These are phyloP conservation scores for Neofusicoccum ribis DNA, from an alignment of 2,329 filamentous ascomycete species.

Conservation along the genomic window DNA sequence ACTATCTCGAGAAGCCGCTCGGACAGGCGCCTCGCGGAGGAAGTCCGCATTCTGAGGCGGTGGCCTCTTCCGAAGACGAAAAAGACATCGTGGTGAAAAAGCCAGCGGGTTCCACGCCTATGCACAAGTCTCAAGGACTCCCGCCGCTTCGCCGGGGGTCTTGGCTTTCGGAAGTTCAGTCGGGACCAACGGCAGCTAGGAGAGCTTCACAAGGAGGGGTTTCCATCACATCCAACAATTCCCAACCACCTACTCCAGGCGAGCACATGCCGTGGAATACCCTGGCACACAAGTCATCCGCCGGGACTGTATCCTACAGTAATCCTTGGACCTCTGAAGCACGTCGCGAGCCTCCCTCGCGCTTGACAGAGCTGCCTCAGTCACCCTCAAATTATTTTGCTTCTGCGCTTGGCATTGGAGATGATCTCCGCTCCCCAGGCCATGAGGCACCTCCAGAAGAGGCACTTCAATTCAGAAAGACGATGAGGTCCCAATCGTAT, in stretches of 20 bases:
- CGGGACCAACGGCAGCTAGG: constrained; percentile 42
- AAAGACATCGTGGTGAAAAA: constrained; percentile 50
- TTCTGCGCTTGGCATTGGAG: not conserved
- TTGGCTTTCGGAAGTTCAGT: constrained; percentile 82
- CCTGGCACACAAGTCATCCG: constrained; percentile 34
- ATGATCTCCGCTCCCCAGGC: constrained; percentile 14
- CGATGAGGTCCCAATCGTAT: constrained; percentile 93
- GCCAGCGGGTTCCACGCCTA: constrained; percentile 16
- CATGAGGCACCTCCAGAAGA: constrained; percentile 10
- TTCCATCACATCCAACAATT: constrained; percentile 75
- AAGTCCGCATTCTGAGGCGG: constrained; percentile 89
- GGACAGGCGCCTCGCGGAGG: constrained; percentile 15
- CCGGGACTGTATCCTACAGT: constrained; percentile 46
- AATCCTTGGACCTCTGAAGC: constrained; percentile 28
- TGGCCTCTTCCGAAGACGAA: constrained; percentile 95
- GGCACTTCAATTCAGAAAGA: constrained; percentile 55
- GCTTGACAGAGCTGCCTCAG: constrained; percentile 33
- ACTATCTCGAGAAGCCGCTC: constrained; percentile 11
- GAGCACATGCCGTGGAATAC: constrained; percentile 57
- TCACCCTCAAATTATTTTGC: constrained; percentile 13
- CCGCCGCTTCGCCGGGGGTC: constrained; percentile 48
- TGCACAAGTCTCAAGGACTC: constrained; percentile 55
- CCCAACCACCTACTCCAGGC: constrained; percentile 75
- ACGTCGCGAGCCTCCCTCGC: constrained; percentile 17
- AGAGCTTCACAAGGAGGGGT: constrained; percentile 70